A percentile compares a stretch with the other conserved stretches of the same genome.
phyloP scores from a whole-genome alignment of 2,329 filamentous ascomycete species.

The Colletotrichum sp. region DNA sequence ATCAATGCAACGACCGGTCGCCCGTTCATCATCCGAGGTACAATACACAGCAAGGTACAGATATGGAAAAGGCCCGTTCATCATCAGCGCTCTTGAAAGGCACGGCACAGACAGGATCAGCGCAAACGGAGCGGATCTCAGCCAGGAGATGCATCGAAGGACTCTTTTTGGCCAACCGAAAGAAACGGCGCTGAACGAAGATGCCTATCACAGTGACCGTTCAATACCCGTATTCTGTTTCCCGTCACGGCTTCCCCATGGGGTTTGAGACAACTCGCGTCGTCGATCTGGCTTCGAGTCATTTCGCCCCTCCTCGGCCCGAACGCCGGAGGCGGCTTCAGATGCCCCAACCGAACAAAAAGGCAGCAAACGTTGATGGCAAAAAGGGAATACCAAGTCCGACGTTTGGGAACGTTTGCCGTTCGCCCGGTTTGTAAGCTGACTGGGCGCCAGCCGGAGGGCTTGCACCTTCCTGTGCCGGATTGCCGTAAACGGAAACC shows the following conservation, averaged over 20 bases:
- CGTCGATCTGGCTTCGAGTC: background rate
- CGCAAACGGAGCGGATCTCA: background rate
- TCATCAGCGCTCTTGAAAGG: background rate
- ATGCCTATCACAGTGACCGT: background rate
- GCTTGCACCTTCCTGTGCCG: background rate
- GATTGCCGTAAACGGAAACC: conserved; percentile 5
- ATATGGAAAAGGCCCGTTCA: too few species aligned
- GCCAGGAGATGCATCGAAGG: background rate
- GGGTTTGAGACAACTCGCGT: background rate
- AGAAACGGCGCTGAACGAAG: background rate
- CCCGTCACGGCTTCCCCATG: background rate
- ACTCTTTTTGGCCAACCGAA: background rate
- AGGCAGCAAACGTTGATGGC: background rate
- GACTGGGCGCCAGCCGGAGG: background rate
- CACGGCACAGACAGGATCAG: background rate
- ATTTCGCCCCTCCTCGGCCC: background rate
- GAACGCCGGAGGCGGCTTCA: background rate
- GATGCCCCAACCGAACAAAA: background rate
- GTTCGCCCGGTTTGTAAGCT: background rate
- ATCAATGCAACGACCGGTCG: background rate
- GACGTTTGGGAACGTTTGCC: background rate
- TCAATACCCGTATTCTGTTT: background rate
- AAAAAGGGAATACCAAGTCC: background rate
- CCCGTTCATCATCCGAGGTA: background rate
- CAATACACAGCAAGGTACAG: too few species aligned